These are phyloP conservation scores for Aspergillus novoparasiticus DNA, from an alignment of 2,329 filamentous ascomycete genomes.

Conservation along the genomic window DNA sequence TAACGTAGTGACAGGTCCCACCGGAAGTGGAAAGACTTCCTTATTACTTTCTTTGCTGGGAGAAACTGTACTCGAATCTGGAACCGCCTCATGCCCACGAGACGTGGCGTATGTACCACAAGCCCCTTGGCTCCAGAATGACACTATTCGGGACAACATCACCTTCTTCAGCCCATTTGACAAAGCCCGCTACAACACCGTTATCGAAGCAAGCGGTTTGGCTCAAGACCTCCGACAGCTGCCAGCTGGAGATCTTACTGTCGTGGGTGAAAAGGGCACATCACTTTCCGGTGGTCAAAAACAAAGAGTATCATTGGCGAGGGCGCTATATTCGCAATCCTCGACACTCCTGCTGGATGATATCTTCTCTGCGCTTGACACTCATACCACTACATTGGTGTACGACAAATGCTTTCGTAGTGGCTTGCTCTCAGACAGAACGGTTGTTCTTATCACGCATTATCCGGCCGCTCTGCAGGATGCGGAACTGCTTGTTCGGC, in stretches of 20 bases:
- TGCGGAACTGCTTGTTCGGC: conserved; percentile 21
- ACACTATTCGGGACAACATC: conserved; percentile 67
- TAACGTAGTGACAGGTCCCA: conserved; percentile 58
- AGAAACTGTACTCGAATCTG: conserved; percentile 29
- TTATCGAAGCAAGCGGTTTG: conserved; percentile 64
- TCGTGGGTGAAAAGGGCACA: conserved; percentile 65
- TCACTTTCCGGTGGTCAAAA: conserved; percentile 67
- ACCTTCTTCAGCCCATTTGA: conserved; percentile 63
- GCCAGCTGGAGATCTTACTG: conserved; percentile 59
- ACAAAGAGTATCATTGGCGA: conserved; percentile 61
- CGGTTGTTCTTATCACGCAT: conserved; percentile 61
- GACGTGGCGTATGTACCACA: conserved; percentile 63
- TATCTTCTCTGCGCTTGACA: conserved; percentile 62
- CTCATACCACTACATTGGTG: conserved; percentile 59
- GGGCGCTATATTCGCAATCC: conserved; percentile 60
- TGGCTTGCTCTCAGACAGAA: conserved; percentile 57
- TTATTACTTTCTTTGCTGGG: conserved; percentile 43
- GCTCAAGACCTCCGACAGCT: conserved; percentile 59
- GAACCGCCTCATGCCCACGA: conserved; percentile 45
- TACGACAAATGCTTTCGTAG: conserved; percentile 62
- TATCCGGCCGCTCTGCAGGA: conserved; percentile 27
- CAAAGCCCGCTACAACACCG: conserved; percentile 57
- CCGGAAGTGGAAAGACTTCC: conserved; percentile 61
- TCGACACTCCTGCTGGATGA: conserved; percentile 61
- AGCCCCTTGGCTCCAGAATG: conserved; percentile 67